Evolutionary conservation across 257 asterid genomes (phyloP), one percentile per base, ranked within the genome.

Genomic region (Plantago elongata): DNA sequence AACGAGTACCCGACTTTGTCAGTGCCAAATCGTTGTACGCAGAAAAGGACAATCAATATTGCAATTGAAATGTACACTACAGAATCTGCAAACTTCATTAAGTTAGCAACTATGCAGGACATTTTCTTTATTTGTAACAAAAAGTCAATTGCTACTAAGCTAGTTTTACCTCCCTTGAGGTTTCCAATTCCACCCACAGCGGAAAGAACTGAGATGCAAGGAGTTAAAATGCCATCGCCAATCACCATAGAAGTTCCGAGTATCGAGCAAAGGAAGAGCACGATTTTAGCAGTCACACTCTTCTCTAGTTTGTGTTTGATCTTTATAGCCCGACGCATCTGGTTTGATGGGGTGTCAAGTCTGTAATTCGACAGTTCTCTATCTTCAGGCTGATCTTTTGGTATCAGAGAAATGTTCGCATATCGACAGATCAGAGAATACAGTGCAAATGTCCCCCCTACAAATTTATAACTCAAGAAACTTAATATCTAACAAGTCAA

Each of bases 161-260:
- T 22, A 22, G 27, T 22, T 1, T 1, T 22, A 22, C 27, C 27
- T 22, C 27, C 27, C 27, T 22, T 22, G 27, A 22, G 27, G 27
- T 22, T 2, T 22, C 27, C 27, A 2, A 87, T 79, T 63, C 95
- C 95, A 68, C 84, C 62, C 9, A 87, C 94, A 0, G 94, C 94
- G 0, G 95, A 87, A 40, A 87, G 81, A 62, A 87, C 94, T 81
- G 82, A 65, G 13, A 74, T 18, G 43, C 57, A 80, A 7, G 96
- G 96, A 22, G 96, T 89, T 4, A 89, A 81, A 56, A 89, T 83
- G 5, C 95, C 94, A 46, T 87, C 96, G 0, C 96, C 96, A 13
- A 89, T 89, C 13, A 86, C 96, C 95, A 89, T 86, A 2, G 95
- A 82, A 15, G 95, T 89, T 38, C 96, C 95, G 4, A 89, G 84